A percentile compares a stretch with the other conserved stretches of the same genome.
phyloP scores from a whole-genome alignment of 2,329 filamentous ascomycete genomes.

The Aspergillus brunneoviolaceus region DNA sequence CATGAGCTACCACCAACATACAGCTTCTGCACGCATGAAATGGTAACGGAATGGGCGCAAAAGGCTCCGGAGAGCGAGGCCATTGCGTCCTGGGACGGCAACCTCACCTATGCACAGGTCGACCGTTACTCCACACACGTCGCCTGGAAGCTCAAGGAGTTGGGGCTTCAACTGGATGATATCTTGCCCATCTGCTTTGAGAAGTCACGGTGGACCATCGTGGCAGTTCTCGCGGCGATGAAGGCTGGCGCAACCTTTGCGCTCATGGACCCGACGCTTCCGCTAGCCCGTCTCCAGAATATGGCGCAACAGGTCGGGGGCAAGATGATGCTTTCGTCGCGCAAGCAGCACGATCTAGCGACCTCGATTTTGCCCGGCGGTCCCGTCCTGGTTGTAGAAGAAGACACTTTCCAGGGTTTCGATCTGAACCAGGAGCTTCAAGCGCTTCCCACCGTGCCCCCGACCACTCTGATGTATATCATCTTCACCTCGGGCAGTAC shows the following conservation, averaged over 20 bases:
- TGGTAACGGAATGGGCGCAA: constrained; percentile 36
- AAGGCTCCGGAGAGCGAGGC: constrained; percentile 27
- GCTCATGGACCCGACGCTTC: constrained; percentile 35
- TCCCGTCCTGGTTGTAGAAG: constrained; percentile 29
- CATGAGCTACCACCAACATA: constrained; percentile 44
- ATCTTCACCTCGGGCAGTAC: constrained; percentile 61
- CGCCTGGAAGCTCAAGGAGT: constrained; percentile 24
- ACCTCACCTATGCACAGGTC: constrained; percentile 31
- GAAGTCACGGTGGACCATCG: constrained; percentile 35
- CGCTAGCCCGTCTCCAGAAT: constrained; percentile 35
- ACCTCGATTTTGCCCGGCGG: constrained; percentile 33
- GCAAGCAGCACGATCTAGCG: constrained; percentile 29
- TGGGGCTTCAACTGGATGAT: constrained; percentile 28
- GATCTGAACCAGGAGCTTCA: constrained; percentile 9
- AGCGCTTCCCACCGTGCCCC: constrained; percentile 25
- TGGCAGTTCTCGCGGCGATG: constrained; percentile 36
- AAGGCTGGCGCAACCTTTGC: constrained; percentile 34
- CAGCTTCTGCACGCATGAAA: constrained; percentile 50
- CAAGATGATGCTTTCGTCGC: constrained; percentile 31
- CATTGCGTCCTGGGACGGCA: constrained; percentile 35
- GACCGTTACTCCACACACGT: constrained; percentile 37
- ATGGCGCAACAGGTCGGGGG: constrained; percentile 32
- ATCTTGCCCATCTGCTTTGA: constrained; percentile 36
- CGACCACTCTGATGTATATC: constrained; percentile 54
- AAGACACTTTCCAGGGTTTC: constrained; percentile 22